Conservation (phyloP, 192 early-diverging fungal genomes). For the Lunasporangiospora selenospora region DNA sequence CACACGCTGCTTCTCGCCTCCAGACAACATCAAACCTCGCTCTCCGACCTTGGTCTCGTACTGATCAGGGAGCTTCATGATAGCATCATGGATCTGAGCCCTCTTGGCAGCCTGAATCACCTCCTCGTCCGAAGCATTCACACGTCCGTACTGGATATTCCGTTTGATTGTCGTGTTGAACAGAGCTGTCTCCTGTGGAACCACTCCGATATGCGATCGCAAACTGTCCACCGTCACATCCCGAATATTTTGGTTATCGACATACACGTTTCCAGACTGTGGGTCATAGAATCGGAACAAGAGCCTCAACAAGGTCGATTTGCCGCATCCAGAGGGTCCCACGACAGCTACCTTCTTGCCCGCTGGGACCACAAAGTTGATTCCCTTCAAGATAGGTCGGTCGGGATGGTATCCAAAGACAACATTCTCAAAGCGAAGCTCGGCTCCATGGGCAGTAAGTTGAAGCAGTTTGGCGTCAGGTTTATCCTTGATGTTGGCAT, state of each 20-base stretch:
- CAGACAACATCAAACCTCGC: constrained; percentile 82
- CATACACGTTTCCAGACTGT: constrained; percentile 72
- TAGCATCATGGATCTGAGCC: constrained; percentile 81
- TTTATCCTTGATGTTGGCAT: constrained; percentile 57
- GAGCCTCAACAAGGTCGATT: constrained; percentile 83
- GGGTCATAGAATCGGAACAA: constrained; percentile 97
- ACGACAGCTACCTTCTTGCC: constrained; percentile 93
- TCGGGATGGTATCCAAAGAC: constrained; percentile 87
- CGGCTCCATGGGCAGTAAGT: constrained; percentile 69
- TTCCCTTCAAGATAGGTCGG: constrained; percentile 61
- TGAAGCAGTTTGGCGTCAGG: constrained; percentile 57
- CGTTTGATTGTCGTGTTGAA: constrained; percentile 94
- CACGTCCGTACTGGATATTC: constrained; percentile 92
- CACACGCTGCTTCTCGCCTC: constrained; percentile 93
- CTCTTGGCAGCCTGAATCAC: constrained; percentile 73
- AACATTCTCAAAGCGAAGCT: constrained; percentile 89
- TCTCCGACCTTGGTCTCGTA: constrained; percentile 92
- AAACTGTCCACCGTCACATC: constrained; percentile 82
- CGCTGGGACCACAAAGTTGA: constrained; percentile 84
- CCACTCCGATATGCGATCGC: constrained; percentile 82
- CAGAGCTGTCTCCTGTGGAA: constrained; percentile 92
- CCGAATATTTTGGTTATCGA: constrained; percentile 88
- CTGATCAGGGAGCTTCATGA: constrained; percentile 75
- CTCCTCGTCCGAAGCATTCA: constrained; percentile 67
- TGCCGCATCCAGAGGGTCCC: constrained; percentile 93